Percentiles rank a stretch among this genome's conserved stretches.
phyloP scores from a whole-genome alignment of 208 protist species.

The Trypanosomatidae sp. region DNA sequence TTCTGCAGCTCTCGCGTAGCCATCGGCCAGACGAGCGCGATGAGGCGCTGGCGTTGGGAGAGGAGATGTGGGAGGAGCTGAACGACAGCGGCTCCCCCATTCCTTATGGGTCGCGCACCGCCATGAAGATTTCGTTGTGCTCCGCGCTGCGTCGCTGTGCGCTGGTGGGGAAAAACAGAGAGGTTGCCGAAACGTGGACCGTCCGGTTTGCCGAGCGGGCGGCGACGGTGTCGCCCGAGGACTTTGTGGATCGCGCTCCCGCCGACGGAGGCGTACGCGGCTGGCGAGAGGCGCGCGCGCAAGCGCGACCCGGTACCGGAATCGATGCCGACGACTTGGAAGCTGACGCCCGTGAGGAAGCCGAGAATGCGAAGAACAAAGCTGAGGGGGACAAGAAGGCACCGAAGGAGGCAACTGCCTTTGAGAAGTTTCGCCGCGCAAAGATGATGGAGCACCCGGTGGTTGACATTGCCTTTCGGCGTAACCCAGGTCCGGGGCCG shows the following conservation, averaged over 20 bases:
- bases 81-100: conserved; percentile 40
- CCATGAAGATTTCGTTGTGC: conserved; percentile 69
- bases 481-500: conserved; percentile 48
- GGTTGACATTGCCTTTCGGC: conserved; percentile 55
- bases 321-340: conserved; percentile 66
- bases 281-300: conserved; percentile 29
- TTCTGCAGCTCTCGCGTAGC: conserved; percentile 61
- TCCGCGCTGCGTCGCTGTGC: conserved; percentile 77
- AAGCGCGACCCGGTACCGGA: conserved; percentile 50
- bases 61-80: conserved; percentile 72
- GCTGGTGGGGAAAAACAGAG: conserved; percentile 33
- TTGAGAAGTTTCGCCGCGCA: conserved; percentile 53
- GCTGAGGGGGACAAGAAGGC: no score
- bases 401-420: conserved; percentile 10
- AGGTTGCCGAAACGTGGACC: conserved; percentile 70
- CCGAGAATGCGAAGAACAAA: not conserved
- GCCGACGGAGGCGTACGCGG: conserved; percentile 12
- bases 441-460: conserved; percentile 77
- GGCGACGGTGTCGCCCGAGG: conserved; percentile 38
- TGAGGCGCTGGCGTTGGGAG: conserved; percentile 69
- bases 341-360: conserved; percentile 3
- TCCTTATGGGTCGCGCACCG: conserved; percentile 50
- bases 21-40: conserved; percentile 39
- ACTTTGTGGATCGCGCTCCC: conserved; percentile 44
- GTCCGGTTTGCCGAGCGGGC: conserved; percentile 61